Evolutionary conservation across 2,329 filamentous ascomycete genomes (phyloP), one percentile per base, ranked within the genome.

Genomic region (Tetracladium maxilliforme): DNA sequence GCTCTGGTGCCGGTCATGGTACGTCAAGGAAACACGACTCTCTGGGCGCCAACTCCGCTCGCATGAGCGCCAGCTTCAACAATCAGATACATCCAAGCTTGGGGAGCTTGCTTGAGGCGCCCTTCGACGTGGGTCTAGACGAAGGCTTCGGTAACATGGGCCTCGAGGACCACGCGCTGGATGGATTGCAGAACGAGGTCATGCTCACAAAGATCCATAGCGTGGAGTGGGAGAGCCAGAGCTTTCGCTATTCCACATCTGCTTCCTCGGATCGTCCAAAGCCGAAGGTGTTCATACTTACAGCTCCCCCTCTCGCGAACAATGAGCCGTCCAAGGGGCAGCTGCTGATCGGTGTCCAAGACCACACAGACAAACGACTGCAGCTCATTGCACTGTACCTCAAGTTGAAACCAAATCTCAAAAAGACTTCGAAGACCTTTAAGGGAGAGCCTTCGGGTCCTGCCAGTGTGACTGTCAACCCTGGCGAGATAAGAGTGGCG

Each of bases 131-230:
- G 21, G 54, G 81, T 2, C 52, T 86, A 3, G 76, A 86, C 33
- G 72, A 80, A 35, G 73, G 72, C 0, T 72, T 82, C 28, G 64
- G 75, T 37, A 77, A 62, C 31, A 79, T 81, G 68, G 76, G 70
- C 2, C 55, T 82, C 13, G 71, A 79, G 27, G 76, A 81, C 40
- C 64, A 71, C n/a, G 68, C 70, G 32, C 70, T 77, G 30, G 75
- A 81, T 30, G 73, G 75, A 1, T 52, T 86, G 7, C 63, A 70
- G 10, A 72, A 76, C 30, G 79, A 86, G 43, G 61, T 86, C n/a
- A 48, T 77, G 8, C 63, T 86, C 24, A 68, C 64, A 10, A 80
- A 75, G 38, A 64, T 87, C 15, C 71, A 79, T 35, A 76, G 62
- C 30, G 65, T 81, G 28, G 56, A 72, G 5, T 52, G 72, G 42